Percentiles rank a stretch among this genome's conserved stretches.
Evolutionary conservation across 2,329 filamentous ascomycete genomes (phyloP).

Genomic region (Curvularia eragrostidis): DNA sequence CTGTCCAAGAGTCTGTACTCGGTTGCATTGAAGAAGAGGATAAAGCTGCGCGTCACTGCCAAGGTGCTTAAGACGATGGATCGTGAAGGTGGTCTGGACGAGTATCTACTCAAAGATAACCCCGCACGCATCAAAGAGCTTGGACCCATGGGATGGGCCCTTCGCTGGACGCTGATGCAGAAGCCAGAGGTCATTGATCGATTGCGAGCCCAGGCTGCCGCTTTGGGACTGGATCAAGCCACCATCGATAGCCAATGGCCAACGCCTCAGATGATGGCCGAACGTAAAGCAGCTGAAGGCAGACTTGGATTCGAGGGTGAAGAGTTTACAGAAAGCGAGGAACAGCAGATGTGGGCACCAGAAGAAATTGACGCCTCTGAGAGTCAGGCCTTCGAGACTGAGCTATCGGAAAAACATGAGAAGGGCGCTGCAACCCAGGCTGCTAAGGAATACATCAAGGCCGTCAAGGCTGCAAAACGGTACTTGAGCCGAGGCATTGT

Average conservation of each 20-base stretch:
- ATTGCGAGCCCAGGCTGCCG: slow-evolving; percentile 69
- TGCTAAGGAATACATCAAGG: slow-evolving; percentile 24
- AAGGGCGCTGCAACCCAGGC: slow-evolving; percentile 10
- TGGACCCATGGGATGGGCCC: slow-evolving; percentile 86
- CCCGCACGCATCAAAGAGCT: slow-evolving; percentile 80
- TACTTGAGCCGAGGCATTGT: slow-evolving; percentile 29
- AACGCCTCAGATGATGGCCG: slow-evolving; percentile 24
- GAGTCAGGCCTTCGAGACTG: neutral
- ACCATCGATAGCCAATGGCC: slow-evolving; percentile 45
- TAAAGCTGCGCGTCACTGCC: slow-evolving; percentile 73
- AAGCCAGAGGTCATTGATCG: slow-evolving; percentile 69
- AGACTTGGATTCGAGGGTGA: slow-evolving; percentile 9
- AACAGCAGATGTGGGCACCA: slow-evolving; percentile 20
- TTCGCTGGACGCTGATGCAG: slow-evolving; percentile 91
- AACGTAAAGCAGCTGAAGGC: slow-evolving; percentile 23
- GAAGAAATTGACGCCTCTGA: slow-evolving; percentile 11
- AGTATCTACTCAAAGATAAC: slow-evolving; percentile 86
- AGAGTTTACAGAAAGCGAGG: slow-evolving; percentile 16
- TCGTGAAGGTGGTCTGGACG: slow-evolving; percentile 86
- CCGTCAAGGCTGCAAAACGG: slow-evolving; percentile 22
- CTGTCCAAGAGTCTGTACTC: slow-evolving; percentile 71
- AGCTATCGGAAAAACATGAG: slow-evolving; percentile 11
- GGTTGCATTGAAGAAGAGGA: slow-evolving; percentile 64
- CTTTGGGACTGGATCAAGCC: slow-evolving; percentile 67
- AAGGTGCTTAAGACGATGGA: slow-evolving; percentile 72